Evolutionary conservation across 768 basidiomycete species (phyloP).

Genomic region (Lepiota brunneoincarnata): DNA sequence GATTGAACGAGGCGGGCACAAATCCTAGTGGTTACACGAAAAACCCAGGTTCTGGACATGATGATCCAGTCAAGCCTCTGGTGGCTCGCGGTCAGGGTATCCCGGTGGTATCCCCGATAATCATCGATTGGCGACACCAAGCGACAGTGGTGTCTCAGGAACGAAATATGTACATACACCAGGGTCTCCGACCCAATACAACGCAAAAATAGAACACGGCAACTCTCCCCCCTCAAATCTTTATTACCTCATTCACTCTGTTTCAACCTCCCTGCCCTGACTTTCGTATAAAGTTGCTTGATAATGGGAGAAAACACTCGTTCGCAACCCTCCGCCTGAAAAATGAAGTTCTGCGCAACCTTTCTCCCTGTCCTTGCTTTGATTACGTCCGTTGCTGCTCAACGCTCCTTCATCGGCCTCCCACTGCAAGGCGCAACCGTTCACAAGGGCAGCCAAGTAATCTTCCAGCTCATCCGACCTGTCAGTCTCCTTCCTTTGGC

Average conservation of each 20-base stretch:
- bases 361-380: constrained; percentile 30
- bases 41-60: neutral
- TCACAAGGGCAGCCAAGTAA: constrained; percentile 33
- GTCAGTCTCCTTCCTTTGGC: constrained; percentile 36
- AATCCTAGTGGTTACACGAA: neutral
- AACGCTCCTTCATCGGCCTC: constrained; percentile 35
- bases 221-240: neutral
- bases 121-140: no score
- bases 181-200: no score
- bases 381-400: constrained; percentile 34
- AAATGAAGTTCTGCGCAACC: constrained; percentile 19
- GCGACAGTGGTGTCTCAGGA: no score
- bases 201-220: no score
- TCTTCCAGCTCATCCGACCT: constrained; percentile 45
- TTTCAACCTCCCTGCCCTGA: no score
- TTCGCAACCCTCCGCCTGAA: neutral
- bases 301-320: no score
- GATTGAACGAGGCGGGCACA: constrained; percentile 13
- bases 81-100: no score
- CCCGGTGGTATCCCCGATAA: no score
- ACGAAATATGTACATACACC: no score
- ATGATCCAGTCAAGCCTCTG: neutral
- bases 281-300: no score
- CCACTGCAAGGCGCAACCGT: constrained; percentile 35
- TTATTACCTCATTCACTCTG: no score